Evolutionary conservation across 2,329 filamentous ascomycete genomes (phyloP).

Genomic region (Xylariomycetidae sp.): DNA sequence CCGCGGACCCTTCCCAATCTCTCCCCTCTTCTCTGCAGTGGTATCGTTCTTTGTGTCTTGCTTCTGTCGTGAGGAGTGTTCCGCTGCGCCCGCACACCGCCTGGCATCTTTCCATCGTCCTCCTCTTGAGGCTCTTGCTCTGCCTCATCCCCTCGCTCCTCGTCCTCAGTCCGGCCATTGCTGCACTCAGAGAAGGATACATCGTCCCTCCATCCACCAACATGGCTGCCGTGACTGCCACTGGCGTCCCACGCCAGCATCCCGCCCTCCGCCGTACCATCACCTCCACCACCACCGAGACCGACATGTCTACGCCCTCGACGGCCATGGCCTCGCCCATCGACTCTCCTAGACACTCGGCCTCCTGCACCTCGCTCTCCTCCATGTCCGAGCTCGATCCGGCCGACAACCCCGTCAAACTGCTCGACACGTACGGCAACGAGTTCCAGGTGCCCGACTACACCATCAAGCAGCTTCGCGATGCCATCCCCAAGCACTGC

Average conservation of each 20-base stretch:
- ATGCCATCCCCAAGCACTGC: constrained; percentile 97
- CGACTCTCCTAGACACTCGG: constrained; percentile 54
- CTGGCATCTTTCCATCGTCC: no score
- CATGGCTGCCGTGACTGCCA: constrained; percentile 43
- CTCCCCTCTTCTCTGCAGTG: no score
- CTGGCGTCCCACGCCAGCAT: constrained; percentile 36
- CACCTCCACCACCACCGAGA: constrained; percentile 33
- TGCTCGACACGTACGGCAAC: constrained; percentile 91
- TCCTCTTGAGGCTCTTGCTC: no score
- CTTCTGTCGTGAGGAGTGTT: no score
- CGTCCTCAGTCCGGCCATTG: no score
- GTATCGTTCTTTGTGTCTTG: no score
- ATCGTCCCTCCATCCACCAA: background rate
- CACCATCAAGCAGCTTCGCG: constrained; percentile 94
- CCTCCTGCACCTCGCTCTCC: constrained; percentile 88
- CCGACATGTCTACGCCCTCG: constrained; percentile 44
- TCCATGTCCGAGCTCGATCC: constrained; percentile 69
- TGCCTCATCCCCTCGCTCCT: no score
- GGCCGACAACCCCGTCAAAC: constrained; percentile 46
- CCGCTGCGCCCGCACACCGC: no score
- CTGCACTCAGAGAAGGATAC: no score
- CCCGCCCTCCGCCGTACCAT: constrained; percentile 42
- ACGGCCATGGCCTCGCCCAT: constrained; percentile 52
- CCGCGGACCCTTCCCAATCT: no score
- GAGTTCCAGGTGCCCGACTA: constrained; percentile 90